These are phyloP conservation scores for Chrysoporthe cubensis DNA, from an alignment of 2,329 filamentous ascomycete species.

Conservation along the genomic window DNA sequence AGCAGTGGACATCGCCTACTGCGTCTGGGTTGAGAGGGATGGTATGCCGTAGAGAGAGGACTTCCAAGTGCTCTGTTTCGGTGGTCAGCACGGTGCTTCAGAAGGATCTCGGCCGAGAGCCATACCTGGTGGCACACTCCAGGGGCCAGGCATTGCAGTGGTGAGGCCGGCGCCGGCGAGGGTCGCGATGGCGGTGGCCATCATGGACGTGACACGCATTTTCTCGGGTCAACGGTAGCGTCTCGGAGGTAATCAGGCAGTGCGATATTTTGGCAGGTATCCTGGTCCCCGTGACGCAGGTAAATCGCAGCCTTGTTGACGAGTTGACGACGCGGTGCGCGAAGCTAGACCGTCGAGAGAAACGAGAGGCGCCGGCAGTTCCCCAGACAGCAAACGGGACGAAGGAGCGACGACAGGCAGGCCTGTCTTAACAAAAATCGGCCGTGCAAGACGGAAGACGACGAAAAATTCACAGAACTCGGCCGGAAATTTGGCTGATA, in stretches of 20 bases:
- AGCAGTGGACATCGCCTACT: conserved; percentile 45
- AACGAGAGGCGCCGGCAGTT: neutral
- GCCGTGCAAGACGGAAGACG: neutral
- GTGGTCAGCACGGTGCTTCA: neutral
- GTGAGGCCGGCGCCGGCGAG: conserved; percentile 38
- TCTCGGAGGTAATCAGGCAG: too few species aligned
- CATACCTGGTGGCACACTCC: conserved; percentile 28
- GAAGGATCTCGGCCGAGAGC: neutral
- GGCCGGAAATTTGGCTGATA: conserved; percentile 2
- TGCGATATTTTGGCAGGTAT: neutral
- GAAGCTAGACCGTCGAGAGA: neutral
- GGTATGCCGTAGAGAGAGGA: conserved; percentile 46
- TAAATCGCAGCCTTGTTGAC: neutral
- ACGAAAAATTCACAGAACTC: neutral
- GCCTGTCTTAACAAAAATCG: neutral
- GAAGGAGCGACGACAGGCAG: neutral
- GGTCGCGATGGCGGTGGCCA: conserved; percentile 39
- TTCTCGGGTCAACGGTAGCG: conserved; percentile 17
- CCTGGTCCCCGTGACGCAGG: neutral
- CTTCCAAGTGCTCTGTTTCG: conserved; percentile 45
- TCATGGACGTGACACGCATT: conserved; percentile 40
- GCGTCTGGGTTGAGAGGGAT: conserved; percentile 46
- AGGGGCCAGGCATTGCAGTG: conserved; percentile 29
- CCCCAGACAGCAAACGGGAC: neutral
- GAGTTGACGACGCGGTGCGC: neutral